A percentile compares a stretch with the other conserved stretches of the same genome.
Conservation (phyloP, 495 filamentous ascomycete genomes). For the Hyaloscypha hepaticicola region DNA sequence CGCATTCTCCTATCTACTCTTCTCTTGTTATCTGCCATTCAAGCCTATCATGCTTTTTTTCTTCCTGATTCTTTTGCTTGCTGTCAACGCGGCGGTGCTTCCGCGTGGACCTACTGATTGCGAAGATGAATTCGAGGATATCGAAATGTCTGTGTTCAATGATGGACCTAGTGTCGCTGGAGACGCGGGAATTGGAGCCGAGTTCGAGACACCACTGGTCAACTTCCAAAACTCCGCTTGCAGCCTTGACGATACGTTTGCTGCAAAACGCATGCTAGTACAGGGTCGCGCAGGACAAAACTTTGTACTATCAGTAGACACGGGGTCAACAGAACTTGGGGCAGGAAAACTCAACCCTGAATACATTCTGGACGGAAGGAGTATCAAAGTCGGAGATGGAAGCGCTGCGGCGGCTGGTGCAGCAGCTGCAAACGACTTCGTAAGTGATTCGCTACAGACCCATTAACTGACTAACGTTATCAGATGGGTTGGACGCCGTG, state of each 20-base stretch:
- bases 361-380: slow-evolving; percentile 16
- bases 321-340: background rate
- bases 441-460: slow-evolving; percentile 5
- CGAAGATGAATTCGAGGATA: slow-evolving; percentile 14
- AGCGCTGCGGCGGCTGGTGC: slow-evolving; percentile 15
- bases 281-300: slow-evolving; percentile 8
- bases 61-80: slow-evolving; percentile 2
- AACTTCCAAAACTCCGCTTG: slow-evolving; percentile 14
- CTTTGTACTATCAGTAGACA: slow-evolving; percentile 18
- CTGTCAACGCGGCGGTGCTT: slow-evolving; percentile 10
- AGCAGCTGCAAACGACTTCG: slow-evolving; percentile 11
- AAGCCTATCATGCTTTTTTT: slow-evolving; percentile 17
- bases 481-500: slow-evolving; percentile 29
- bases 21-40: background rate
- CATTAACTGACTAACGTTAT: slow-evolving; percentile 5
- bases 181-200: slow-evolving; percentile 29
- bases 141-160: slow-evolving; percentile 5
- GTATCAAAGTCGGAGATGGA: slow-evolving; percentile 20
- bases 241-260: slow-evolving; percentile 11
- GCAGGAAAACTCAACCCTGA: slow-evolving; percentile 16
- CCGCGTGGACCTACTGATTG: slow-evolving; percentile 10
- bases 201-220: slow-evolving; percentile 21
- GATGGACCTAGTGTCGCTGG: slow-evolving; percentile 21
- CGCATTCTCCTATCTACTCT: background rate
- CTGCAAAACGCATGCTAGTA: slow-evolving; percentile 12